Evolutionary conservation across 108 stramenopile species (phyloP).

Genomic region (Licmophora abbreviata): DNA sequence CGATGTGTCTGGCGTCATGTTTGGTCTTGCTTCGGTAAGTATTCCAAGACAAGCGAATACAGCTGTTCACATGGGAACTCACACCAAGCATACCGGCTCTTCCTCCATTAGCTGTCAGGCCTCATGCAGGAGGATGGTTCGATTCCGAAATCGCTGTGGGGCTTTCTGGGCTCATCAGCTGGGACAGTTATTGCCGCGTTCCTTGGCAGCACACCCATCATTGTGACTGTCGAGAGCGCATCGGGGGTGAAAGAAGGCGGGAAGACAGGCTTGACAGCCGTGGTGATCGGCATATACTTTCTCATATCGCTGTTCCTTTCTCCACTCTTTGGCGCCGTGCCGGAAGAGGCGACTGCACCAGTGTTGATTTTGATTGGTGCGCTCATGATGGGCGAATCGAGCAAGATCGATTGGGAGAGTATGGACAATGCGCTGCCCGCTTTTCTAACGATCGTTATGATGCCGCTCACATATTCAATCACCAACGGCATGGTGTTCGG

Average conservation of each 20-base stretch:
- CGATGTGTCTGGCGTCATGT: slow-evolving; percentile 58
- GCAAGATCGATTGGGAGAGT: slow-evolving; percentile 65
- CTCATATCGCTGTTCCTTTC: slow-evolving; percentile 65
- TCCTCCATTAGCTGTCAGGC: too few relatives aligned
- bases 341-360: slow-evolving; percentile 80
- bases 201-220: slow-evolving; percentile 45
- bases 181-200: slow-evolving; percentile 38
- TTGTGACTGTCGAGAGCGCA: slow-evolving; percentile 51
- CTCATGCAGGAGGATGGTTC: too few relatives aligned
- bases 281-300: slow-evolving; percentile 39
- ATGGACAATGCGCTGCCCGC: slow-evolving; percentile 62
- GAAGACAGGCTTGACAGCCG: slow-evolving; percentile 52
- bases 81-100: too few relatives aligned
- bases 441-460: slow-evolving; percentile 74
- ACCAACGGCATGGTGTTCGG: slow-evolving; percentile 75
- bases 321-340: slow-evolving; percentile 74
- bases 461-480: slow-evolving; percentile 80
- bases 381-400: slow-evolving; percentile 50
- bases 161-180: slow-evolving; percentile 26
- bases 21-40: slow-evolving; percentile 38
- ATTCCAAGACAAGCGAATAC: slow-evolving; percentile 21
- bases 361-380: slow-evolving; percentile 70
- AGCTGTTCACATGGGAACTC: too few relatives aligned
- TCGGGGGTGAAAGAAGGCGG: slow-evolving; percentile 62
- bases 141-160: slow-evolving; percentile 39